Evolutionary conservation across 2,329 filamentous ascomycete species (phyloP), one percentile per base, ranked within the genome.

Genomic region (Magnaporthiopsis rhizophila): DNA sequence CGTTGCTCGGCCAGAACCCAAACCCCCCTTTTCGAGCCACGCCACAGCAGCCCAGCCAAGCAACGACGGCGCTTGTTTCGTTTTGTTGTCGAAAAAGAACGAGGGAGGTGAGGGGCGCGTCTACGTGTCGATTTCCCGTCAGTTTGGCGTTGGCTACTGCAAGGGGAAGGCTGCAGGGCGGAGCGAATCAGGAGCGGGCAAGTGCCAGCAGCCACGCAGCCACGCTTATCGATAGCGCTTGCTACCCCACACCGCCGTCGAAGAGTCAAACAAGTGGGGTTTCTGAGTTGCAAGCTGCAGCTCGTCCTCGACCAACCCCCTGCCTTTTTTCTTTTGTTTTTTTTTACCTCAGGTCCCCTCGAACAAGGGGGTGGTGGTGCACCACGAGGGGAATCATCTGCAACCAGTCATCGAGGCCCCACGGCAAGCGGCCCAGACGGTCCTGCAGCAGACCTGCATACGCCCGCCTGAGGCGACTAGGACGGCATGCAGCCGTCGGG

Each of bases 181-280:
- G 57, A 60, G 57, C 63, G 53, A 62, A 60, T 61, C 50, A 58
- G 28, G 66, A 65, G 45, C 61, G 38, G 58, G 18, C 53, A 26
- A 53, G 45, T 28, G 24, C 62, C 64, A 15, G 13, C 38, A 24
- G 18, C 45, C 45, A 53, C 45, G 45, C 62, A 65, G 59, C 59
- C 62, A 36, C 63, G 62, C 65, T 63, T 67, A 70, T 71, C 70
- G 71, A 72, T 71, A 74, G 72, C 73, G 72, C 66, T 68, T 71
- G 63, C 56, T 28, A 65, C 60, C 60, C 66, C 57, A 32, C 57
- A 28, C 57, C 6, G 30, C 57, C 24, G 26, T 58, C 57, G 57
- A 58, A 53, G 45, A 53, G 45, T 53, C 45, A 53, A 21, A 21
- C 45, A 21, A 21, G 45, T 53, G 45, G 45, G 45, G 45, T 53